Evolutionary conservation across 2,329 filamentous ascomycete genomes (phyloP).

Genomic region (Fusarium guadeloupense): DNA sequence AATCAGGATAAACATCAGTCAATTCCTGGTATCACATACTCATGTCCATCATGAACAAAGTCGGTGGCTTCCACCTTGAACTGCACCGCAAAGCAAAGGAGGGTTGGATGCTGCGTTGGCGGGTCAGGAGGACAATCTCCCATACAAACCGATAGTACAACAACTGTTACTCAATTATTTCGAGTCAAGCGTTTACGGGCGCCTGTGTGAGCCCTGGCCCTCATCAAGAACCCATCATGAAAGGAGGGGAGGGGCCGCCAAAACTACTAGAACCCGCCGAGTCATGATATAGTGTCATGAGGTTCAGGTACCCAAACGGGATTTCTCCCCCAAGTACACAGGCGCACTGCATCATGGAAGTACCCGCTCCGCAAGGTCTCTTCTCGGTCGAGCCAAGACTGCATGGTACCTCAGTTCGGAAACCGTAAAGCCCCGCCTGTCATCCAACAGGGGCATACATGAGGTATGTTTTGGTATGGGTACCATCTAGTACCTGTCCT

Average conservation of each 20-base stretch:
- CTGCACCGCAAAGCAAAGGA: slow-evolving; percentile 11
- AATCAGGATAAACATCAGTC: slow-evolving; percentile 16
- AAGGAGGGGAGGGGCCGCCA: slow-evolving; percentile 34
- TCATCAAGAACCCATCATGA: slow-evolving; percentile 22
- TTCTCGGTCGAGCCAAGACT: slow-evolving; percentile 21
- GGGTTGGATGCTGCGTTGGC: slow-evolving; percentile 14
- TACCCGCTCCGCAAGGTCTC: slow-evolving; percentile 22
- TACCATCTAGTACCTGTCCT: slow-evolving; percentile 21
- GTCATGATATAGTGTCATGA: slow-evolving; percentile 32
- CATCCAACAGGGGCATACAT: slow-evolving; percentile 18
- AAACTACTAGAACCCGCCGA: slow-evolving; percentile 10
- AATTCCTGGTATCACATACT: slow-evolving; percentile 9
- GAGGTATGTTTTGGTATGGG: slow-evolving; percentile 30
- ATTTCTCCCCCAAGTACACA: slow-evolving; percentile 17
- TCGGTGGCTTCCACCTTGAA: slow-evolving; percentile 5
- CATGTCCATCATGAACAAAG: slow-evolving; percentile 11
- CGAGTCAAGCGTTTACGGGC: slow-evolving; percentile 14
- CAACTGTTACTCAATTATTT: slow-evolving; percentile 16
- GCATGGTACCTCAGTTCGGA: slow-evolving; percentile 25
- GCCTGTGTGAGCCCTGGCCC: slow-evolving; percentile 25
- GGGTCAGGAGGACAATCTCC: slow-evolving; percentile 30
- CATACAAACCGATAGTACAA: no score
- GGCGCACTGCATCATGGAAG: slow-evolving; percentile 3
- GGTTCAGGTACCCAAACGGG: slow-evolving; percentile 29
- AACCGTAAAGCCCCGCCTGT: slow-evolving; percentile 22